Evolutionary conservation across 164 flowering plant species (phyloP).

Genomic region (Tetracentron sinense): DNA sequence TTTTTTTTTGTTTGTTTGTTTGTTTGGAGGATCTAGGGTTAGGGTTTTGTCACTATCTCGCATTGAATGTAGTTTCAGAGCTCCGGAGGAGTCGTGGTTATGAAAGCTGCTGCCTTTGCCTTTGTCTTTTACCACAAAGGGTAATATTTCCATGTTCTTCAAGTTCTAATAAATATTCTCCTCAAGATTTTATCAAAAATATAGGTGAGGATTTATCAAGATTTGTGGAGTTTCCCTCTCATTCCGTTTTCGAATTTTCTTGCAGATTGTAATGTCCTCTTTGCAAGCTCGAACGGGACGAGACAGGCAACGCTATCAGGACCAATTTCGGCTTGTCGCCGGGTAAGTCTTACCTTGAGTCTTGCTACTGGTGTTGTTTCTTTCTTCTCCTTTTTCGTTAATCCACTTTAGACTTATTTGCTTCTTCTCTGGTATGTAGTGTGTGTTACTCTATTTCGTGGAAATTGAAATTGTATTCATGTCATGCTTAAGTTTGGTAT

Average conservation of each 20-base stretch:
- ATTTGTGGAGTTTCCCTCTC: not conserved
- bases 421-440: too few relatives aligned
- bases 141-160: not conserved
- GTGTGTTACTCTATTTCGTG: too few relatives aligned
- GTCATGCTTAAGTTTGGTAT: too few relatives aligned
- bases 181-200: too few relatives aligned
- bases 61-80: constrained; percentile 14
- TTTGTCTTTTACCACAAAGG: not conserved
- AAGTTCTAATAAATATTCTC: too few relatives aligned
- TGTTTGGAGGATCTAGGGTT: too few relatives aligned
- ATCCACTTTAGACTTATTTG: not conserved
- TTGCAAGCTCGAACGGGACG: constrained; percentile 51
- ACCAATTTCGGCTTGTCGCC: constrained; percentile 53
- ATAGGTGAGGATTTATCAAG: too few relatives aligned
- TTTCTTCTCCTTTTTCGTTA: not conserved
- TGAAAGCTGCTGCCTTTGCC: constrained; percentile 8
- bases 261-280: constrained; percentile 23
- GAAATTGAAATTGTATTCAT: too few relatives aligned
- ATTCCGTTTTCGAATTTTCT: not conserved
- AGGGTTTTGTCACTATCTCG: too few relatives aligned
- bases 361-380: not conserved
- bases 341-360: constrained; percentile 39
- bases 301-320: constrained; percentile 48
- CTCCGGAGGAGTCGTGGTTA: not conserved
- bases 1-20: too few relatives aligned